Evolutionary conservation across 495 filamentous ascomycete genomes (phyloP).

Genomic region (Venustampulla echinocandica): DNA sequence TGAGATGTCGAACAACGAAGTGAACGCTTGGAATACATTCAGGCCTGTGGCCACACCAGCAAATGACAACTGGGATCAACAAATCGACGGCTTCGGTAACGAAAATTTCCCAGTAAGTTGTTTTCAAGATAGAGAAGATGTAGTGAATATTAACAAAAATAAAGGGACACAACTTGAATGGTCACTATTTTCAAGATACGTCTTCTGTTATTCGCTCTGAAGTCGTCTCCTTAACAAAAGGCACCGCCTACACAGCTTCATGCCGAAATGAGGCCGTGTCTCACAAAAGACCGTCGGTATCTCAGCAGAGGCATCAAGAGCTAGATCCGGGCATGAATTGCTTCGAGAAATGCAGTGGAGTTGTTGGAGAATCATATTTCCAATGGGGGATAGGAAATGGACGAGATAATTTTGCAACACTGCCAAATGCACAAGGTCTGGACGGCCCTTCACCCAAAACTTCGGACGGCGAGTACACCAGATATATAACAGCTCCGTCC

Average conservation of each 20-base stretch:
- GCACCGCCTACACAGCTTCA: background rate
- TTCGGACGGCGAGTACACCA: no score
- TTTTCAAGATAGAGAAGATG: background rate
- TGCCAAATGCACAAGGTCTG: no score
- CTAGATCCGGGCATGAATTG: slow-evolving; percentile 2
- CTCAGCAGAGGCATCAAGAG: slow-evolving; percentile 6
- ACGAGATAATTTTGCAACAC: no score
- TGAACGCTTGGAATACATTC: slow-evolving; percentile 22
- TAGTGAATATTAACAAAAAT: background rate
- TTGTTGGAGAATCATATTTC: no score
- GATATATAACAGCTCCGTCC: no score
- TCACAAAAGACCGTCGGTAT: slow-evolving; percentile 1
- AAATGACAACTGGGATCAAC: slow-evolving; percentile 15
- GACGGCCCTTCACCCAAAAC: no score
- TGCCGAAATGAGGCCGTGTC: slow-evolving; percentile 8
- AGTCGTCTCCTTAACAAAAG: slow-evolving; percentile 3
- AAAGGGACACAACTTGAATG: slow-evolving; percentile 13
- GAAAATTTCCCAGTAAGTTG: slow-evolving; percentile 16
- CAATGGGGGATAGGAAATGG: no score
- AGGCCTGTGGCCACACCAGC: slow-evolving; percentile 14
- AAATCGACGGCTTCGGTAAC: slow-evolving; percentile 14
- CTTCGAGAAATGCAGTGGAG: slow-evolving; percentile 7
- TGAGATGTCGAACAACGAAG: slow-evolving; percentile 23
- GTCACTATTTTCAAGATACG: slow-evolving; percentile 14
- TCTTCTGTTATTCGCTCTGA: slow-evolving; percentile 1